phyloP scores from a whole-genome alignment of 164 flowering plant genomes.

The Kalanchoe fedtschenkoi region DNA sequence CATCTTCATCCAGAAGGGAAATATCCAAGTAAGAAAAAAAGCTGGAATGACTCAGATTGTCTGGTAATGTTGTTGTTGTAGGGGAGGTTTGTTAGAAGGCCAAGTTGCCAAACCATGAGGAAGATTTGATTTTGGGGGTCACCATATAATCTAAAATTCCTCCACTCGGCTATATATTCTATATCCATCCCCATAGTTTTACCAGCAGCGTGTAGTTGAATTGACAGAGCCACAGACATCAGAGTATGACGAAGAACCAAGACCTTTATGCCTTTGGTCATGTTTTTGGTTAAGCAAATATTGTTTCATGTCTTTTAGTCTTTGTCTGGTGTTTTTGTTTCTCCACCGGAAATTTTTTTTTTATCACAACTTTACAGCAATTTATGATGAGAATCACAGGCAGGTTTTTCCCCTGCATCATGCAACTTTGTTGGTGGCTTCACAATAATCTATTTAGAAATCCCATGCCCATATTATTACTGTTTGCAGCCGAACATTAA shows the following conservation, averaged over 20 bases:
- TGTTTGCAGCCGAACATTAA: background rate
- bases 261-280: background rate
- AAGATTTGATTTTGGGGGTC: background rate
- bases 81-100: constrained; percentile 9
- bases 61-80: background rate
- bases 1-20: background rate
- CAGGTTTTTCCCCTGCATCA: background rate
- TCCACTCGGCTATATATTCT: too few species aligned
- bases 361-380: background rate
- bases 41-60: background rate
- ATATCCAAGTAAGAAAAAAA: background rate
- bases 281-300: background rate
- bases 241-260: background rate
- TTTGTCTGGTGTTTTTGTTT: background rate
- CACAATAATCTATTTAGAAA: too few species aligned
- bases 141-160: too few species aligned
- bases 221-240: background rate
- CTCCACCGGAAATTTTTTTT: background rate
- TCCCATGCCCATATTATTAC: background rate
- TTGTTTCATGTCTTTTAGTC: background rate
- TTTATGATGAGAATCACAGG: background rate
- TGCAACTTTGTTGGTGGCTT: background rate
- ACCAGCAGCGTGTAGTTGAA: too few species aligned
- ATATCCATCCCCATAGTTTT: too few species aligned
- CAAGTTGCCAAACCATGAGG: constrained; percentile 1